A percentile compares a stretch with the other conserved stretches of the same genome.
Conservation (phyloP, 495 filamentous ascomycete genomes). For the Neurospora tetraspora region DNA sequence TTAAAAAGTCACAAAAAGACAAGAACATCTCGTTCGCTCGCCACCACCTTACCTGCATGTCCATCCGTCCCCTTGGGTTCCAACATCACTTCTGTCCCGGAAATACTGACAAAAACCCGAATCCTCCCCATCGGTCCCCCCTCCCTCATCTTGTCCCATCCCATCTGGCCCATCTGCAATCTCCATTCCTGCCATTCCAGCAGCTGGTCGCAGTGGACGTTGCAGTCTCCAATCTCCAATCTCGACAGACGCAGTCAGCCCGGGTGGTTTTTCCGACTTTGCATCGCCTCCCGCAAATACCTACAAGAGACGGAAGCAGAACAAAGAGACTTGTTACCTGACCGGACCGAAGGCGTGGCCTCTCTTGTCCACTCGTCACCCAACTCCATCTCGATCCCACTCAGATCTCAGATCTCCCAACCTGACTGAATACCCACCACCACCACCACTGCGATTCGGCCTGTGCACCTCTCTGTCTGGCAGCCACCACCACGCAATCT, state of each 20-base stretch:
- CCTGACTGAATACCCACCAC: neutral
- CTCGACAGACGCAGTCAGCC: too few species aligned
- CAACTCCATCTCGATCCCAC: neutral
- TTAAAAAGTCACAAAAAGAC: constrained; percentile 5
- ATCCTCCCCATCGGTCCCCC: neutral
- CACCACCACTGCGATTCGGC: too few species aligned
- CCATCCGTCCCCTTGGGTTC: neutral
- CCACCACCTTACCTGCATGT: constrained; percentile 1
- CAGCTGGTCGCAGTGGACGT: neutral
- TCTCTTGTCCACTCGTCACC: neutral
- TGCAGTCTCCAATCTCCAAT: neutral
- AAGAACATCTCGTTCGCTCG: constrained; percentile 1
- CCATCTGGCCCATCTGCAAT: neutral
- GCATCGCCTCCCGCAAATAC: neutral
- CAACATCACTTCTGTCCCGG: neutral
- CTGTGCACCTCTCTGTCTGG: neutral
- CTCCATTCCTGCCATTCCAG: neutral
- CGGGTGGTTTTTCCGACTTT: neutral
- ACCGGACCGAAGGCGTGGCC: neutral
- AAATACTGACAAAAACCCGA: neutral
- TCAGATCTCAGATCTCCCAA: neutral
- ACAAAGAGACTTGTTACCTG: neutral
- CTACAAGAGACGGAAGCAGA: neutral
- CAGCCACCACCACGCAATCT: neutral
- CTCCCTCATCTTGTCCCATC: neutral